phyloP scores from a whole-genome alignment of 345 rosid species.

The Syzygium aromaticum region DNA sequence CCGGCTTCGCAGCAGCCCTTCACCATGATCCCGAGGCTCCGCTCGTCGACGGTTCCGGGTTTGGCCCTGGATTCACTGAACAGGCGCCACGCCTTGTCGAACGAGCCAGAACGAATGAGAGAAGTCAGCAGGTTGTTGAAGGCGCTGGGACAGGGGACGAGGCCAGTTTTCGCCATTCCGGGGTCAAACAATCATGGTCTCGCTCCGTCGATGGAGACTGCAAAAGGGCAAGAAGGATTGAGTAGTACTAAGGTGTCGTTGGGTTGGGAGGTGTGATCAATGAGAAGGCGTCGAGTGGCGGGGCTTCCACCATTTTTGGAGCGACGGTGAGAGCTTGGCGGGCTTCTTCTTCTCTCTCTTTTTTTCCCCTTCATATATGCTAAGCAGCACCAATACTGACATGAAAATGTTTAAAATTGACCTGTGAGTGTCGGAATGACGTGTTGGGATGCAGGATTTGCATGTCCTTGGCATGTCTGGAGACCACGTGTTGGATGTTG shows the following conservation, averaged over 20 bases:
- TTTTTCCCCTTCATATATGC: background rate
- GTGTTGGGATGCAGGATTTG: too few relatives aligned
- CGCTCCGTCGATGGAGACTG: slow-evolving; percentile 26
- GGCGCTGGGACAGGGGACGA: slow-evolving; percentile 25
- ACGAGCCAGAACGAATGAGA: slow-evolving; percentile 23
- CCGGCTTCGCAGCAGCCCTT: slow-evolving; percentile 67
- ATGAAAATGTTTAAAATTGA: too few relatives aligned
- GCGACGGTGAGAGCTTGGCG: slow-evolving; percentile 18
- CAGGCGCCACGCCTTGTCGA: slow-evolving; percentile 34
- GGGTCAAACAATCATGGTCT: slow-evolving; percentile 33
- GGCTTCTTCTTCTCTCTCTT: background rate
- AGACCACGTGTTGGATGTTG: too few relatives aligned
- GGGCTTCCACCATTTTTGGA: slow-evolving; percentile 40
- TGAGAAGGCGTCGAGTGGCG: slow-evolving; percentile 36
- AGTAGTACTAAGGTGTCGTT: slow-evolving; percentile 11
- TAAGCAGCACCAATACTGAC: too few relatives aligned
- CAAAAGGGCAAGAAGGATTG: slow-evolving; percentile 31
- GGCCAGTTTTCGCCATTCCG: slow-evolving; percentile 40
- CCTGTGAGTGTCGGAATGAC: too few relatives aligned
- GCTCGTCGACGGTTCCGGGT: slow-evolving; percentile 41
- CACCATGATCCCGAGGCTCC: slow-evolving; percentile 62
- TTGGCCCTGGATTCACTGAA: slow-evolving; percentile 22
- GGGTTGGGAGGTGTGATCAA: slow-evolving; percentile 32
- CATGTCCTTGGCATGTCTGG: too few relatives aligned
- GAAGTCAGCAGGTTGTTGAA: slow-evolving; percentile 38